Evolutionary conservation across 176 grass and related monocot genomes (phyloP).

Genomic region (Tillandsia fasciculata): DNA sequence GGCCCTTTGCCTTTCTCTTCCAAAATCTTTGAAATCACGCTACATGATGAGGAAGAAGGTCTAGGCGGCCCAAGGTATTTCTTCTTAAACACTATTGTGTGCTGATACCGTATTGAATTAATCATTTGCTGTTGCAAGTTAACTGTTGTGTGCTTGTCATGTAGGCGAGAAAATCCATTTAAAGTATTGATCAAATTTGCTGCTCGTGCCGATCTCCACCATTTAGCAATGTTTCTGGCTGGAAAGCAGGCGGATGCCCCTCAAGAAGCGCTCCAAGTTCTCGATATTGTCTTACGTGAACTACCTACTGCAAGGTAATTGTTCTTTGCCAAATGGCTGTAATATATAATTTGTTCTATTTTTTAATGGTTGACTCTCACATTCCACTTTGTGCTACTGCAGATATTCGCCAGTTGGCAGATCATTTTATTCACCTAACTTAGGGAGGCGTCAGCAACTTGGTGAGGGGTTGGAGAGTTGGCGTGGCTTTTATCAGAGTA

Average conservation of each 20-base stretch:
- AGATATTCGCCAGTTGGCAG: slow-evolving; percentile 78
- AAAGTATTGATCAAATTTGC: slow-evolving; percentile 90
- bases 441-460: slow-evolving; percentile 74
- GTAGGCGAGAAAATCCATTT: slow-evolving; percentile 65
- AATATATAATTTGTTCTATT: slow-evolving; percentile 8
- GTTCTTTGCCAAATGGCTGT: not conserved
- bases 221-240: slow-evolving; percentile 79
- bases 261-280: slow-evolving; percentile 94
- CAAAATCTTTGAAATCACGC: slow-evolving; percentile 62
- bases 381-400: not conserved
- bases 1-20: slow-evolving; percentile 74
- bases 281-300: slow-evolving; percentile 90
- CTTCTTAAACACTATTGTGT: not conserved
- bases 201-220: slow-evolving; percentile 84
- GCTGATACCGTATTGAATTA: not conserved
- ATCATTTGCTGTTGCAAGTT: slow-evolving; percentile 13
- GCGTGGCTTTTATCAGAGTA: slow-evolving; percentile 93
- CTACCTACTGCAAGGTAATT: slow-evolving; percentile 67
- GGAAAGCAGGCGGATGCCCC: slow-evolving; percentile 87
- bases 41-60: slow-evolving; percentile 24
- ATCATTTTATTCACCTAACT: slow-evolving; percentile 86
- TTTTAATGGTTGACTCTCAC: not conserved
- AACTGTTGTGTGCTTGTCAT: slow-evolving; percentile 20
- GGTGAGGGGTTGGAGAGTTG: slow-evolving; percentile 91
- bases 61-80: slow-evolving; percentile 33